A percentile compares a stretch with the other conserved stretches of the same genome.
These are phyloP conservation scores for Phanerochaete carnosa DNA, from an alignment of 768 basidiomycete species.

Conservation along the genomic window DNA sequence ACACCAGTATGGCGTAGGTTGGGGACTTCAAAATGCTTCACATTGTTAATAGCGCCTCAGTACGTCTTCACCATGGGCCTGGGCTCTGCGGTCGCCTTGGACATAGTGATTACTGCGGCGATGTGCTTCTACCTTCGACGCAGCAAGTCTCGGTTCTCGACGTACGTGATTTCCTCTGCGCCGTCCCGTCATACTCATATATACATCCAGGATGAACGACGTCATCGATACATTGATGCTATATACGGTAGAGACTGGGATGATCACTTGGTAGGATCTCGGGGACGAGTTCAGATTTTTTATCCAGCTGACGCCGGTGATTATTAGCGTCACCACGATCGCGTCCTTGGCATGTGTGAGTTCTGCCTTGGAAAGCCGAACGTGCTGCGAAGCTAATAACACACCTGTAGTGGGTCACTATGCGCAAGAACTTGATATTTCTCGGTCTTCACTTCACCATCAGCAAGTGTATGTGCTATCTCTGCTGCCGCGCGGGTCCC, in stretches of 20 bases:
- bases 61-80: constrained; percentile 16
- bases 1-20: constrained; percentile 6
- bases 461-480: constrained; percentile 16
- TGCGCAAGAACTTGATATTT: constrained; percentile 20
- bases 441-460: constrained; percentile 22
- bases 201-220: constrained; percentile 17
- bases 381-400: background rate
- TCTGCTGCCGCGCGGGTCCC: background rate
- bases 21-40: background rate
- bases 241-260: constrained; percentile 23
- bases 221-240: constrained; percentile 19
- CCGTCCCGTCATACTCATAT: background rate
- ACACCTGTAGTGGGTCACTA: constrained; percentile 18
- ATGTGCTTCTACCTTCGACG: constrained; percentile 3
- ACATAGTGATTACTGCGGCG: constrained; percentile 8
- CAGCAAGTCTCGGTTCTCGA: constrained; percentile 9
- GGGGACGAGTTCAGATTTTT: background rate
- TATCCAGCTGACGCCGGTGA: background rate
- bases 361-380: background rate
- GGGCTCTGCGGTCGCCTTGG: constrained; percentile 9
- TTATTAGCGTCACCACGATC: constrained; percentile 15
- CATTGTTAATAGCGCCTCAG: background rate
- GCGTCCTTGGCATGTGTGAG: constrained; percentile 20
- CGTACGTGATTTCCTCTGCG: background rate
- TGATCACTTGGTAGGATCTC: constrained; percentile 22